phyloP scores from a whole-genome alignment of 2,329 filamentous ascomycete species.

The Pyricularia sp. region DNA sequence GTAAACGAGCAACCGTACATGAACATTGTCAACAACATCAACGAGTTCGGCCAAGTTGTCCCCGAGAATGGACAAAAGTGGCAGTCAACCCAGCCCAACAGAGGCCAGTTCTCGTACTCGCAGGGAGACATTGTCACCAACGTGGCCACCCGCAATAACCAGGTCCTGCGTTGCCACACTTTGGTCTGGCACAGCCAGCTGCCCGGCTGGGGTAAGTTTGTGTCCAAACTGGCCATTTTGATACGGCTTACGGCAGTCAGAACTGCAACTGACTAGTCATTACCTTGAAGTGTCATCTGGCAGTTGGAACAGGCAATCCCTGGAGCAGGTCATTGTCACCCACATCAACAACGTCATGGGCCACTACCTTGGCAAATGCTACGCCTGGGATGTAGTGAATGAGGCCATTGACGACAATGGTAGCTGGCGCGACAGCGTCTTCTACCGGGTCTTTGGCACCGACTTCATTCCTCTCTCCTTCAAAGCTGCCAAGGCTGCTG shows the following conservation, averaged over 20 bases:
- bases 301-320: conserved; percentile 41
- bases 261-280: background rate
- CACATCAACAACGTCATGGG: conserved; percentile 38
- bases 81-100: conserved; percentile 42
- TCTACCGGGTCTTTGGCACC: conserved; percentile 33
- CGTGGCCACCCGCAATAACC: conserved; percentile 21
- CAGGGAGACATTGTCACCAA: conserved; percentile 32
- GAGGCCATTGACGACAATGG: conserved; percentile 41
- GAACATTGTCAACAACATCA: conserved; percentile 34
- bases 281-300: conserved; percentile 2
- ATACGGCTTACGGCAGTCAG: too few species aligned
- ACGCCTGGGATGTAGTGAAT: conserved; percentile 45
- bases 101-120: conserved; percentile 41
- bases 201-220: conserved; percentile 28
- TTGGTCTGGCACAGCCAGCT: conserved; percentile 34
- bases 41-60: conserved; percentile 48
- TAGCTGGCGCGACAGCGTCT: conserved; percentile 31
- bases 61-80: conserved; percentile 48
- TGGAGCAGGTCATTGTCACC: conserved; percentile 39
- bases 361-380: conserved; percentile 38
- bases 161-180: conserved; percentile 46
- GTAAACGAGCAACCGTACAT: conserved; percentile 38
- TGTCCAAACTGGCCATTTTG: background rate
- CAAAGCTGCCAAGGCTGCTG: conserved; percentile 29
- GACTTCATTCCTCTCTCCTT: conserved; percentile 40